A percentile compares a stretch with the other conserved stretches of the same genome.
These are phyloP conservation scores for Calonectria naviculata DNA, from an alignment of 2,329 filamentous ascomycete genomes.

Conservation along the genomic window DNA sequence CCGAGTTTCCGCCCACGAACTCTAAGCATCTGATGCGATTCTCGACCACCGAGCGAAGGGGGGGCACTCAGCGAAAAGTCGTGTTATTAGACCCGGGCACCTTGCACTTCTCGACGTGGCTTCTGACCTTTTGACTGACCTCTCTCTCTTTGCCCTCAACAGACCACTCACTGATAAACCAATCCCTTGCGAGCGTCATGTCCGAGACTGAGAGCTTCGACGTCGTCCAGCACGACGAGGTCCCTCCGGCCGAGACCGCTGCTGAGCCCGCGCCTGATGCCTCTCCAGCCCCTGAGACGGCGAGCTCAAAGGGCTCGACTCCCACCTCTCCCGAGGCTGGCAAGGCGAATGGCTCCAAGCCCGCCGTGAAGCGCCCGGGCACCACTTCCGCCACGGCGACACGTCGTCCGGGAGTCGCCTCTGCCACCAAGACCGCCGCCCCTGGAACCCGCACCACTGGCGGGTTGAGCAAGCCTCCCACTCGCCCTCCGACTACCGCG, in stretches of 20 bases:
- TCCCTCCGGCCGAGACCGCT: conserved; percentile 42
- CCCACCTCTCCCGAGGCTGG: conserved; percentile 47
- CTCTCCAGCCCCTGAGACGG: conserved; percentile 34
- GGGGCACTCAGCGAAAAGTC: not conserved
- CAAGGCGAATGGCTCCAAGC: conserved; percentile 46
- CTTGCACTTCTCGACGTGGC: not conserved
- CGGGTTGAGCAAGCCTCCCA: conserved; percentile 60
- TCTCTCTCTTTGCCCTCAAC: not conserved
- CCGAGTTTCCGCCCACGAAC: conserved; percentile 15
- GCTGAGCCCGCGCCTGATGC: conserved; percentile 41
- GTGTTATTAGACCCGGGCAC: conserved; percentile 19
- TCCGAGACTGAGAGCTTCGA: conserved; percentile 61
- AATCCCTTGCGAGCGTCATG: conserved; percentile 47
- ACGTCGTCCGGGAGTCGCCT: conserved; percentile 45
- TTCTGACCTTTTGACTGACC: conserved; percentile 15
- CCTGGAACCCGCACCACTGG: conserved; percentile 50
- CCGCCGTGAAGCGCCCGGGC: conserved; percentile 49
- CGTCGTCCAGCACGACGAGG: conserved; percentile 56
- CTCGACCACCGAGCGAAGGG: not conserved
- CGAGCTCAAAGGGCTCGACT: conserved; percentile 41
- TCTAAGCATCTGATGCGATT: conserved; percentile 14
- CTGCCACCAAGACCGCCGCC: conserved; percentile 42
- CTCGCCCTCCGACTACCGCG: conserved; percentile 55
- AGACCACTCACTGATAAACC: conserved; percentile 30
- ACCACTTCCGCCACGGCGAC: conserved; percentile 47